Evolutionary conservation across 768 basidiomycete species (phyloP), one percentile per base, ranked within the genome.

Genomic region (Trametes gibbosa): DNA sequence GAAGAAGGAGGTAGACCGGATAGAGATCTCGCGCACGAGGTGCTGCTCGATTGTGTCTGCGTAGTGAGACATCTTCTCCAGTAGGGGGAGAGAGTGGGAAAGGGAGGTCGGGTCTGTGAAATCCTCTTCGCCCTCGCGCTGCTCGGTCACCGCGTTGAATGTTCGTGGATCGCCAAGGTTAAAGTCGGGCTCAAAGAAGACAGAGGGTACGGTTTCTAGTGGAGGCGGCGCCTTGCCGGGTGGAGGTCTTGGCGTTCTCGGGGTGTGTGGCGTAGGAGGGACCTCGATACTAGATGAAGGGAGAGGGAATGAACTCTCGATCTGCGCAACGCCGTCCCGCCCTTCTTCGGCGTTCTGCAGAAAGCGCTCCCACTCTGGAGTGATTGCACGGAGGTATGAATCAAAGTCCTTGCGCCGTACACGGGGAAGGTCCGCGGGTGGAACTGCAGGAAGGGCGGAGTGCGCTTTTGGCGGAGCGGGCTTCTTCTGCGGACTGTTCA

Each of bases 41-140:
- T 99, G 96, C 59, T 93, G 86, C 70, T 99, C 97, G 62, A 98
- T 84, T 0, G 89, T 89, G 70, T 98, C 97, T 2, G 95, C 87
- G 67, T 96, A 89, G 56, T 92, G 88, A 10, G 94, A 95, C 62
- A 98, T 84, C 66, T 86, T 89, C 69, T 98, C 95, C 10, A 96
- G 86, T 3, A 95, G 76, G 0, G 88, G 89, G 2, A 88, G 78
- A 5, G 86, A 80, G 70, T 86, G 78, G 9, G 89, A 79, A 52
- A 89, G 79, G 2, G 86, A 75, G 0, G 84, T 77, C 0, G 87
- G 84, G 64, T 90, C 87, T 7, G 74, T 68, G 32, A 56, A 39
- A 27, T 73, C 73, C 24, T 76, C 71, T 43, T 73, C 70, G 13
- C 70, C 72, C 25, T 74, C 71, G 13, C 68, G 69, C 34, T 65